phyloP scores from a whole-genome alignment of 176 grass and related monocot genomes.

The Phyllostachys edulis region DNA sequence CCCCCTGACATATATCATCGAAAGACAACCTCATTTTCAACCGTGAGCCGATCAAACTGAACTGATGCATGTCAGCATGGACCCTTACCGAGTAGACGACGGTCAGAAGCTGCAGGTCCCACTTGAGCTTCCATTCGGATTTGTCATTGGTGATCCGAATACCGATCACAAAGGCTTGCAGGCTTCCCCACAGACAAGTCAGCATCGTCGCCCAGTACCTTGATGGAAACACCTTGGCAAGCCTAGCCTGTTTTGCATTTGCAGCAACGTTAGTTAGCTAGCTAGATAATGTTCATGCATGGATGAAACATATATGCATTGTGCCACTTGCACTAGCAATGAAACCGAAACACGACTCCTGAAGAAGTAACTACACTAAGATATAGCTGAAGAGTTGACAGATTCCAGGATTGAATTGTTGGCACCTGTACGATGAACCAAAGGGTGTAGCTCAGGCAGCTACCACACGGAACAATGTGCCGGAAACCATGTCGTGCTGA shows the following conservation, averaged over 20 bases:
- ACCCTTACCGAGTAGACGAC: slow-evolving; percentile 46
- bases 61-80: no score
- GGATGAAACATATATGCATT: no score
- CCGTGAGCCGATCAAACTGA: no score
- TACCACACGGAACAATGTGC: slow-evolving; percentile 27
- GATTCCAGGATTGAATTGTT: background rate
- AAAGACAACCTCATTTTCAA: no score
- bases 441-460: slow-evolving; percentile 42
- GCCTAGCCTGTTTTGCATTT: slow-evolving; percentile 17
- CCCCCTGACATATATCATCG: background rate
- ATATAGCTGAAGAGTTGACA: no score
- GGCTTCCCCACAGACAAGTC: slow-evolving; percentile 37
- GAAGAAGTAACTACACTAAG: no score
- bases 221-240: slow-evolving; percentile 29
- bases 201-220: slow-evolving; percentile 40
- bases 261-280: no score
- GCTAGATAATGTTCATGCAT: no score
- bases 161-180: background rate
- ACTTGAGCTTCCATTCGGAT: slow-evolving; percentile 32
- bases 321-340: no score
- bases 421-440: slow-evolving; percentile 41
- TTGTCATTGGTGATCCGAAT: background rate
- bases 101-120: slow-evolving; percentile 39
- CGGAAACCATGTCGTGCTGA: background rate
- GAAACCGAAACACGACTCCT: no score